Evolutionary conservation across 2,329 filamentous ascomycete genomes (phyloP).

Genomic region (Exserohilum rostratum): DNA sequence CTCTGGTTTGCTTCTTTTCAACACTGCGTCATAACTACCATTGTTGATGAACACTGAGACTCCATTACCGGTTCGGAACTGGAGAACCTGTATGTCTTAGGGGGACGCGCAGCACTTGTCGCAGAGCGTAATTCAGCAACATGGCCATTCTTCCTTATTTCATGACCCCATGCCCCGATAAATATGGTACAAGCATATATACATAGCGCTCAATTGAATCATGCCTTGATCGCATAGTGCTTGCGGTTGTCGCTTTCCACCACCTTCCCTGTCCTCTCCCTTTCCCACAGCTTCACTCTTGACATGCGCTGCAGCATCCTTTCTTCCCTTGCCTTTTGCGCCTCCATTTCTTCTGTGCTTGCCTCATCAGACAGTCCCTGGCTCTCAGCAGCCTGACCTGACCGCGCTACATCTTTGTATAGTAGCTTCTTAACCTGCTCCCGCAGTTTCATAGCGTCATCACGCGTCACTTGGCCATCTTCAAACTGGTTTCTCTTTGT

Average conservation of each 20-base stretch:
- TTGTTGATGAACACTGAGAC: background rate
- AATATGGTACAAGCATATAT: conserved; percentile 29
- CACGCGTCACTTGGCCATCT: conserved; percentile 18
- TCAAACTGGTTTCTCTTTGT: conserved; percentile 11
- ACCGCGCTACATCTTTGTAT: conserved; percentile 19
- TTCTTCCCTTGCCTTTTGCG: conserved; percentile 11
- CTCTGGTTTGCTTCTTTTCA: no score
- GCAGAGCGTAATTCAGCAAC: background rate
- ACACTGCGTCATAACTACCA: background rate
- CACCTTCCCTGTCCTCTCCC: conserved; percentile 29
- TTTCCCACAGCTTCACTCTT: conserved; percentile 45
- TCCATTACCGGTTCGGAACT: background rate
- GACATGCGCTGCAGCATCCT: conserved; percentile 48
- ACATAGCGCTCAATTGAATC: conserved; percentile 8
- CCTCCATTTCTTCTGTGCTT: conserved; percentile 9
- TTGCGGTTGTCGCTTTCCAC: conserved; percentile 25
- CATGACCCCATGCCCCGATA: conserved; percentile 4
- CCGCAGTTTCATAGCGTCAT: conserved; percentile 26
- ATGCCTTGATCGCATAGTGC: conserved; percentile 30
- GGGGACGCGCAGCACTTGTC: background rate
- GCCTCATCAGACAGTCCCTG: conserved; percentile 4
- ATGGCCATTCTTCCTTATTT: background rate
- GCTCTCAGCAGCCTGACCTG: background rate
- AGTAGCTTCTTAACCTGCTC: conserved; percentile 36
- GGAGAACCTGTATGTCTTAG: background rate